Evolutionary conservation across 371 early-diverging fungal species (phyloP), one percentile per base, ranked within the genome.

Genomic region (Mucor piriformis): DNA sequence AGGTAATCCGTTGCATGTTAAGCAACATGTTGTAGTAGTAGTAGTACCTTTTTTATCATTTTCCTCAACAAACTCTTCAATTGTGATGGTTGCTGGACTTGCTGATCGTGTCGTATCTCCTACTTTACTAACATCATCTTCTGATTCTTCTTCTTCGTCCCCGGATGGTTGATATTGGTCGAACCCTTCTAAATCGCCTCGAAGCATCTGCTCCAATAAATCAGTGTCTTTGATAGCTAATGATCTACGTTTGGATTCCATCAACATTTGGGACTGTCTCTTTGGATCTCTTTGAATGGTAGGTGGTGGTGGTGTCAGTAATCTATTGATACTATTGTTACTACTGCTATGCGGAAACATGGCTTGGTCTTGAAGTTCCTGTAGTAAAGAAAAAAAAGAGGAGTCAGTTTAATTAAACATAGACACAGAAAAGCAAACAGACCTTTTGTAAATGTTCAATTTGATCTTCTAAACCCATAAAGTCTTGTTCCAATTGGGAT

Each of bases 201-300:
- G 56, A 8, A 80, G 61, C 72, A 80, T 77, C 47, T 70, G 65
- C 38, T 80, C 80, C 15, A 80, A 52, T 24, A 71, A 58, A 38
- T 75, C 64, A 0, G 75, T 74, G 24, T 80, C 81, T 49, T 81
- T 77, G 40, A 74, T 67, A 29, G 76, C 76, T 2, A 76, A 60
- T 2, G 81, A 77, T 42, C 74, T 66, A 21, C 81, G 72, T 46
- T 81, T 81, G 3, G 76, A 69, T 57, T 68, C 76, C 81, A 81
- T 77, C 12, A 81, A 59, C 24, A 77, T n/a, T 15, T 76, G 76
- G n/a, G 81, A 81, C 55, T 77, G 77, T 51, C 73, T 65, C 57
- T 67, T 72, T 33, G 74, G 71, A 46, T 77, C 77, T n/a, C 46
- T 54, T 43, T 62, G 72, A 20, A 44, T 44, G 0, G 34, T 47